These are phyloP conservation scores for Fragaria vesca DNA, from an alignment of 306 rosid species.

Conservation along the genomic window DNA sequence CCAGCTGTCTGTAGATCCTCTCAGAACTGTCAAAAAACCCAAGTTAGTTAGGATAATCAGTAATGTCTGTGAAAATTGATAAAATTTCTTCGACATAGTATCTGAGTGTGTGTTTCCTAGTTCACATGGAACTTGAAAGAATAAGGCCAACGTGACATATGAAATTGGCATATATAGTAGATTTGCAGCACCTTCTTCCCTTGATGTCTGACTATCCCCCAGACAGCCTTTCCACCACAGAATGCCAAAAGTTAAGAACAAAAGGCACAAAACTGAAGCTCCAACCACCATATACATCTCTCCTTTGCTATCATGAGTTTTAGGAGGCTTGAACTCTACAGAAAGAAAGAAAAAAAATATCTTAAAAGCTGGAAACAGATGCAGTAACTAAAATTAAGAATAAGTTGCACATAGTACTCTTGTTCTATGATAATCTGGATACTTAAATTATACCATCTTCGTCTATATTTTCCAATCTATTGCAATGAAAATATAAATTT, in stretches of 20 bases:
- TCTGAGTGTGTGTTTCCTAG: neutral
- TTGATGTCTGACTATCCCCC: neutral
- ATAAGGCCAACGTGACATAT: neutral
- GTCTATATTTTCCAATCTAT: no score
- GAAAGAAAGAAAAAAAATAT: neutral
- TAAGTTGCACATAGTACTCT: no score
- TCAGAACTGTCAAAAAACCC: neutral
- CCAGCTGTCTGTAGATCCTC: conserved; percentile 16
- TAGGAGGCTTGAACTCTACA: conserved; percentile 12
- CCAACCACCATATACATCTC: neutral
- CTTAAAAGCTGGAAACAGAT: neutral
- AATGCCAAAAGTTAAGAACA: neutral
- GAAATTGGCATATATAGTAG: neutral
- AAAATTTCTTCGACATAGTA: no score
- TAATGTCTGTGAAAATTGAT: no score
- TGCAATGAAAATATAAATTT: no score
- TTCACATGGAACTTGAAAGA: neutral
- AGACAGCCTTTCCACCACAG: conserved; percentile 9
- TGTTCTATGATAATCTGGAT: no score
- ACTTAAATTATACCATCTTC: no score
- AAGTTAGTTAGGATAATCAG: neutral
- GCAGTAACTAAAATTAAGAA: no score
- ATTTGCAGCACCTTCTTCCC: conserved; percentile 11
- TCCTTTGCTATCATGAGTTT: neutral
- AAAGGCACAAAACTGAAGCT: conserved; percentile 5